Base-by-base conservation (phyloP, 805 yeast species). In the Ogataea henricii region DNA sequence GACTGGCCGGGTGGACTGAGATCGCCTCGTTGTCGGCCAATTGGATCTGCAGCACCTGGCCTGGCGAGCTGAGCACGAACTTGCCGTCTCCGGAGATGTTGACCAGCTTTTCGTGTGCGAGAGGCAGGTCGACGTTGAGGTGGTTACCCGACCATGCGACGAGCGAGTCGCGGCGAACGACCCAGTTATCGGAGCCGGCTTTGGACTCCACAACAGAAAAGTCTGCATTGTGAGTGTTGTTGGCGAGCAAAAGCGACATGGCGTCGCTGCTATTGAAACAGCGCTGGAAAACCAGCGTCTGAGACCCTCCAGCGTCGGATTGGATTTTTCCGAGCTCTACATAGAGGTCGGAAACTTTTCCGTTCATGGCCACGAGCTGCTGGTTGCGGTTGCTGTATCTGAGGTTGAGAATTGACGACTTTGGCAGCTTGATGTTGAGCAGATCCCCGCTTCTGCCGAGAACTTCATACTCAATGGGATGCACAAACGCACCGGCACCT, bases 81-180 rank as follows among this genome's bases (percentile, higher is more conserved):
- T 49, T 55, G 1, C 81, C 81, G 16, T 64, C 64, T 1, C 80
- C 80, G 7, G 42, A 36, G 18, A 56, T 45, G 2, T 47, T 46
- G 9, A 55, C 46, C 4, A 57, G 29, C 20, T 54, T 53, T 1
- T 49, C 43, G 16, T 45, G 25, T n/a, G 34, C 46, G 0, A 33
- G 34, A 0, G 48, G 39, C 12, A 46, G 17, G 4, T 40, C 43
- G 23, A 62, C 30, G 25, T 63, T 52, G 17, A 74, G 52, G 39
- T 64, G 58, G 41, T 65, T 69, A 0, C 79, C 81, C 0, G 76
- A 64, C 81, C 81, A 77, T 5, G 80, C 78, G 10, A 76, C 63
- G 9, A 77, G 49, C 44, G 62, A 62, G 12, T 65, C 62, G 40
- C 67, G 67, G 26, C 64, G 68, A 14, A 76, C 61, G 6, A 56